Base-by-base conservation (phyloP, 768 basidiomycete species). In the Hypholoma fasciculare region DNA sequence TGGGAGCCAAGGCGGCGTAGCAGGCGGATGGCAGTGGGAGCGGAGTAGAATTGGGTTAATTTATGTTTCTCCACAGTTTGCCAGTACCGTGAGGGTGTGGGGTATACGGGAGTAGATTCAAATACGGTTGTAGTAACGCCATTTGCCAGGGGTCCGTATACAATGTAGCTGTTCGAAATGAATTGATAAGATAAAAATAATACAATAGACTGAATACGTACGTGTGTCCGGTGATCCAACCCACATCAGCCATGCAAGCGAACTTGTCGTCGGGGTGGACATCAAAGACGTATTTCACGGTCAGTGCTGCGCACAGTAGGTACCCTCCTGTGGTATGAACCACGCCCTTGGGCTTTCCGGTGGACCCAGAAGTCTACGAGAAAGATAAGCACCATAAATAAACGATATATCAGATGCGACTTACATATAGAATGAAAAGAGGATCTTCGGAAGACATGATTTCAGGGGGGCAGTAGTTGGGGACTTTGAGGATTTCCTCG, bases 211-310 rank as follows among this genome's bases (percentile, higher is more conserved):
- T 54, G 37, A 51, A 48, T 12, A 69, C 78, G 56, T 64, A 92
- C 76, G 91, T 92, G 76, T 97, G 94, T 16, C 96, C 96, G 2
- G 96, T 98, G 77, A 98, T 96, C 96, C 96, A 98, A 66, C 96
- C 96, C 52, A 99, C 83, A 69, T 99, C 96, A 57, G 96, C 96
- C 96, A 98, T 95, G 79, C 96, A 98, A 1, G 89, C 97, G 72
- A 96, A 98, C 64, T 82, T 87, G 77, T 98, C 96, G 59, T 92
- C 94, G n/a, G 90, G 87, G 73, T 99, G 96, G 19, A 98, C 85
- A 71, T 99, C 96, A 69, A 98, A 99, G 61, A 97, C 93, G 72
- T 96, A 98, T 77, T 98, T 97, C 72, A 97, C 86, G 23, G 96
- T 96, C 58, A 98, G 69, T 1, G 93, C 86, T 0, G 93, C 94